Conservation (phyloP, 257 asterid genomes). For the Solanum ossicruentum region DNA sequence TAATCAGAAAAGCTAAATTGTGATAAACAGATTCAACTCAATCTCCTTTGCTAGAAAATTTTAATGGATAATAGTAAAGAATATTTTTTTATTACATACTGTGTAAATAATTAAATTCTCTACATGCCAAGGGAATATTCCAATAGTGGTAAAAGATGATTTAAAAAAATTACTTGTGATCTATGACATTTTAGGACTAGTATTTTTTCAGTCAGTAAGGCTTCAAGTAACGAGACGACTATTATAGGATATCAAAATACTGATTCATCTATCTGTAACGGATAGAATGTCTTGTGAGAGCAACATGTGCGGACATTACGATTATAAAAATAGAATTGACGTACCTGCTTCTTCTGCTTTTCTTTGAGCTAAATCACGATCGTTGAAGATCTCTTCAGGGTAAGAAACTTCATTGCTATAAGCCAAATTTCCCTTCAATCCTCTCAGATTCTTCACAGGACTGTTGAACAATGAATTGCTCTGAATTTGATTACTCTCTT, state of each 20-base stretch:
- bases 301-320: not conserved
- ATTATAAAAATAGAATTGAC: not conserved
- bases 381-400: conserved; percentile 50
- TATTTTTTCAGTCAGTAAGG: not conserved
- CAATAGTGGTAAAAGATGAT: not conserved
- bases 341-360: conserved; percentile 89
- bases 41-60: not conserved
- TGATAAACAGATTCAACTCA: not conserved
- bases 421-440: conserved; percentile 35
- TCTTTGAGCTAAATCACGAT: conserved; percentile 68
- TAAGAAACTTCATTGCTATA: conserved; percentile 17
- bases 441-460: conserved; percentile 61
- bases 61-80: not conserved
- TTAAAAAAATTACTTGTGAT: not conserved
- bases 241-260: not conserved
- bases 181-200: not conserved
- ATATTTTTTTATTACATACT: not conserved
- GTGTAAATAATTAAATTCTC: not conserved
- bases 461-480: conserved; percentile 4
- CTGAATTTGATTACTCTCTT: conserved; percentile 23
- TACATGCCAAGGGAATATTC: not conserved
- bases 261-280: not conserved
- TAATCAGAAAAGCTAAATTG: not conserved
- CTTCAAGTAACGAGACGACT: too few species aligned
- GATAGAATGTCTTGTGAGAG: accelerated